phyloP scores from a whole-genome alignment of 129 eudicot genomes.

The Flaveria brownii region DNA sequence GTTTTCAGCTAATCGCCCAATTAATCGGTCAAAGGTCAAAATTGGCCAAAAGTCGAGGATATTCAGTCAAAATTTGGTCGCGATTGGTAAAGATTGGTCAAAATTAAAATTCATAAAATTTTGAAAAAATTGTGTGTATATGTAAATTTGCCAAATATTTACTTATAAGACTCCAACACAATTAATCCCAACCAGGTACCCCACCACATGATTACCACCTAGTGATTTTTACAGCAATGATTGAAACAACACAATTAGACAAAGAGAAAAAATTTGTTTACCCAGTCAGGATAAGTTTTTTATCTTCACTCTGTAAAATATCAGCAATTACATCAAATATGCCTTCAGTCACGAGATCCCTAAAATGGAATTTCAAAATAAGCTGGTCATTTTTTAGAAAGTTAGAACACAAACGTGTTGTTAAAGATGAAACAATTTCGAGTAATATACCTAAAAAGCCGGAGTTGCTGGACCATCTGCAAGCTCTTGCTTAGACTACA shows the following conservation, averaged over 20 bases:
- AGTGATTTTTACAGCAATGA: no score
- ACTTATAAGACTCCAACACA: no score
- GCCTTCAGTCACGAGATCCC: slow-evolving; percentile 93
- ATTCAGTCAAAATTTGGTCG: no score
- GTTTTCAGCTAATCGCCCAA: no score
- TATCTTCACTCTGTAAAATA: slow-evolving; percentile 69
- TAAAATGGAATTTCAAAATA: slow-evolving; percentile 34
- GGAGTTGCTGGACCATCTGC: slow-evolving; percentile 79
- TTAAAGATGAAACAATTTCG: slow-evolving; percentile 14
- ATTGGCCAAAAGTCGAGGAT: no score
- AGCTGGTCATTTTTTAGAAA: slow-evolving; percentile 16
- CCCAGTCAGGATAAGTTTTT: slow-evolving; percentile 85
- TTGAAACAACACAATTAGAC: neutral
- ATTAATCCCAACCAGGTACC: no score
- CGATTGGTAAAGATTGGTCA: no score
- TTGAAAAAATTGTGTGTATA: no score
- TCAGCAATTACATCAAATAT: slow-evolving; percentile 70
- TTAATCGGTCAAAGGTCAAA: no score
- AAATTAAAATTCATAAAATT: no score
- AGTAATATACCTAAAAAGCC: slow-evolving; percentile 61
- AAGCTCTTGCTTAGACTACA: slow-evolving; percentile 86
- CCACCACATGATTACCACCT: no score
- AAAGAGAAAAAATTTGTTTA: slow-evolving; percentile 39
- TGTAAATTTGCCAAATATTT: no score
- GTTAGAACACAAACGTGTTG: slow-evolving; percentile 19